Base-by-base conservation (phyloP, 306 rosid species). In the Arachis hypogaea region DNA sequence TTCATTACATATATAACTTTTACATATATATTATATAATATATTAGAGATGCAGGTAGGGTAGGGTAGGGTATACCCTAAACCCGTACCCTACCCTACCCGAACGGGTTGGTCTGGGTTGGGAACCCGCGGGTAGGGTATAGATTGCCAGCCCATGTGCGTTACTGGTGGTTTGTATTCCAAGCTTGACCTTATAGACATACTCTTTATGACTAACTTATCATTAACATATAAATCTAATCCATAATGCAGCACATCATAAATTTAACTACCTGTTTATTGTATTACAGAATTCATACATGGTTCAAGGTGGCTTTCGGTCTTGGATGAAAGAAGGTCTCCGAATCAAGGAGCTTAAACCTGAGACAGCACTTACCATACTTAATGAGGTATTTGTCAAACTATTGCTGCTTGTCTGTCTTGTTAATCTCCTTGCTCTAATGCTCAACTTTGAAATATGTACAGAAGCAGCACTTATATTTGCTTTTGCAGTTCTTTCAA, bases 281-380 rank as follows among this genome's bases (percentile, higher is more conserved):
- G 59, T 62, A 36, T 75, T 77, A 66, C 93, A 94, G 99, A 86
- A 84, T 77, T 66, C 99, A 69, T 94, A 86, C 86, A 75, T 91
- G 92, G 89, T 94, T 71, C 85, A 89, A 78, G 99, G 97, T 51
- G 99, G 99, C 79, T 94, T 82, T 81, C 84, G 77, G 81, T 89
- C 96, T 77, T 94, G 99, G 99, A 78, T 66, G 67, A 84, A 84
- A 66, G 77, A 92, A 61, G 96, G 95, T 71, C 90, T 94, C 78
- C 97, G 99, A 33, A 57, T 83, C 74, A 94, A 94, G 86, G 97
- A 89, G 74, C 96, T 94, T 80, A 94, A 82, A 83, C 84, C 96
- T 41, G 95, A 88, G 90, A 86, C 97, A 42, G 50, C 96, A 49
- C 79, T 89, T 59, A 70, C 93, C 79, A 82, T 94, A 69, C 90